A percentile compares a stretch with the other conserved stretches of the same genome.
These are phyloP conservation scores for Adansonia grandidieri DNA, from an alignment of 441 rosid genomes.

Conservation along the genomic window DNA sequence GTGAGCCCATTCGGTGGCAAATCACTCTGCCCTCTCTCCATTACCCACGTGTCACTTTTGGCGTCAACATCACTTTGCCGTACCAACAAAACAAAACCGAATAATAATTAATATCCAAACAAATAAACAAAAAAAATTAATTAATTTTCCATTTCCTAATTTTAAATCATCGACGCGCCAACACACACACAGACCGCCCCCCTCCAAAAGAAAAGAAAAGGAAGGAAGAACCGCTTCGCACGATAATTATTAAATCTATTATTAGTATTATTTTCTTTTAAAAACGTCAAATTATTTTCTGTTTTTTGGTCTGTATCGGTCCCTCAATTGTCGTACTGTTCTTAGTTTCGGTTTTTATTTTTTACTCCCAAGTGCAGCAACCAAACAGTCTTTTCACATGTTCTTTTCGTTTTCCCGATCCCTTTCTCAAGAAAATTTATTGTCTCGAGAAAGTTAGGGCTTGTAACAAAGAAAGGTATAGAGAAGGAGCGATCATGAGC, in stretches of 20 bases:
- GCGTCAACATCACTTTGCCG: slow-evolving; percentile 11
- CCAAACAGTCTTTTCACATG: not conserved
- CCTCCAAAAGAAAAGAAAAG: too few relatives aligned
- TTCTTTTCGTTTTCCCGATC: not conserved
- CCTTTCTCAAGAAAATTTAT: slow-evolving; percentile 20
- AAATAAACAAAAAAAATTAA: not conserved
- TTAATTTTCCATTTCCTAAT: not conserved
- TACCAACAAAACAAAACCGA: not conserved
- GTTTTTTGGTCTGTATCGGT: not conserved
- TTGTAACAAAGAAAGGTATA: not conserved
- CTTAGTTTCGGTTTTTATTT: slow-evolving; percentile 13
- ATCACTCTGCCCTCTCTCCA: not conserved
- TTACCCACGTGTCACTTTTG: not conserved
- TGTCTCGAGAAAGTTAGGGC: slow-evolving; percentile 29
- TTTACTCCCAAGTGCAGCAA: not conserved
- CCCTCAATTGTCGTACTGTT: slow-evolving; percentile 14
- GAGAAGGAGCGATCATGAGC: slow-evolving; percentile 55
- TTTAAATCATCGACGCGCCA: slow-evolving; percentile 1
- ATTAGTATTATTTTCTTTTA: not conserved
- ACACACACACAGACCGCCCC: too few relatives aligned
- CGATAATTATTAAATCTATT: not conserved
- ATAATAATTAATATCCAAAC: not conserved
- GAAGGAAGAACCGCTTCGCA: not conserved
- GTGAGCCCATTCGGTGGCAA: not conserved
- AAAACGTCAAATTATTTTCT: not conserved